phyloP scores from a whole-genome alignment of 2,329 filamentous ascomycete species.

The Mollisiaceae sp. region DNA sequence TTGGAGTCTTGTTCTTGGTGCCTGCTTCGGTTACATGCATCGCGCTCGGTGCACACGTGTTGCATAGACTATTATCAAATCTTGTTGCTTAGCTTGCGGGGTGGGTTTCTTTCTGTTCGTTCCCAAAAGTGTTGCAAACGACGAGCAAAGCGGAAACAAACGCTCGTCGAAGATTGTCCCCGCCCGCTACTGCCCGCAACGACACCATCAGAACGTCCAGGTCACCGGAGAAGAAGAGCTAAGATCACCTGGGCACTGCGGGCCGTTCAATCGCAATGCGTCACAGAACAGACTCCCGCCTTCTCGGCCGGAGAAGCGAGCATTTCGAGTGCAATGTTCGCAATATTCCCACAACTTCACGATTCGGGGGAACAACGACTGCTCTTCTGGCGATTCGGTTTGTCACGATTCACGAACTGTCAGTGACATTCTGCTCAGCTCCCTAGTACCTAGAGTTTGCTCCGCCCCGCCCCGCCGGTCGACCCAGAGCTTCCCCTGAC shows the following conservation, averaged over 20 bases:
- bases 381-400: not conserved
- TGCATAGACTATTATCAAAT: conserved; percentile 2
- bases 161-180: not conserved
- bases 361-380: not conserved
- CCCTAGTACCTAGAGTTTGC: too few species aligned
- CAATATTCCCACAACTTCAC: not conserved
- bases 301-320: not conserved
- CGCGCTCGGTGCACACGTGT: not conserved
- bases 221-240: not conserved
- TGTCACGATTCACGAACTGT: conserved; percentile 4
- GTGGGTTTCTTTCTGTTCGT: not conserved
- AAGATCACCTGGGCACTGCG: not conserved
- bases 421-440: not conserved
- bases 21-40: not conserved
- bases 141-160: conserved; percentile 1
- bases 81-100: not conserved
- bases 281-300: not conserved
- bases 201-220: not conserved
- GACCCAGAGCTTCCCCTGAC: not conserved
- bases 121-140: not conserved
- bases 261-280: not conserved
- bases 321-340: not conserved
- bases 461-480: not conserved
- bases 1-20: too few species aligned
- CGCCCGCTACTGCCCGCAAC: not conserved